Evolutionary conservation across 2,329 filamentous ascomycete species (phyloP), one percentile per base, ranked within the genome.

Genomic region (Nigrospora oryzae): DNA sequence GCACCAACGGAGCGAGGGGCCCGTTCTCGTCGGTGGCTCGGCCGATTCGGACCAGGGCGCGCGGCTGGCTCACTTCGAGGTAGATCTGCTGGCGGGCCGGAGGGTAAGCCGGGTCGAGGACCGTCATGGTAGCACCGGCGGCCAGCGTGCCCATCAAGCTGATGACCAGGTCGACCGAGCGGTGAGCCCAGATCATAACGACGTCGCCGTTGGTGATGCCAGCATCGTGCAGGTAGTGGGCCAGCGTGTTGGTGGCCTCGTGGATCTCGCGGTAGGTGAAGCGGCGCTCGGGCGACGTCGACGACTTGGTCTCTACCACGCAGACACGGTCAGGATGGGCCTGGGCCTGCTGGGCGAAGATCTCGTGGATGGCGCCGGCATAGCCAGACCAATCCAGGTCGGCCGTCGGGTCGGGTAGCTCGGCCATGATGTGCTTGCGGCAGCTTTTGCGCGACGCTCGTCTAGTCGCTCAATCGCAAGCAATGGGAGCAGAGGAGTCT

Each of bases 191-290:
- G 51, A 93, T 86, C 87, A 95, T 95, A 56, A 95, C 89, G 3
- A 95, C 89, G 59, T 97, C 89, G 10, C 89, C 89, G 53, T 81
- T 73, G 47, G 81, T 73, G 51, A 89, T 73, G 46, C 90, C 89
- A 56, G 81, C 74, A 42, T 83, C 73, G 44, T 85, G 77, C 16
- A 96, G 74, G 59, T 95, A 79, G 65, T 95, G 82, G 17, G 89
- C 86, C 7, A 96, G 64, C 15, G 80, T 73, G 61, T 94, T 94
- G 30, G 87, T 85, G 0, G 84, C 83, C 67, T 95, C 85, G 59
- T 89, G 77, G 59, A 97, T 95, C 57, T 95, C 87, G 52, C 73
- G 72, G 63, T 96, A 97, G 19, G 82, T 91, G 64, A 93, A 96
- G 40, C 66, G 67, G 50, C 86, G 74, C 60, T 81, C 70, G 8